phyloP scores from a whole-genome alignment of 495 filamentous ascomycete genomes.

The Platismatia glauca region DNA sequence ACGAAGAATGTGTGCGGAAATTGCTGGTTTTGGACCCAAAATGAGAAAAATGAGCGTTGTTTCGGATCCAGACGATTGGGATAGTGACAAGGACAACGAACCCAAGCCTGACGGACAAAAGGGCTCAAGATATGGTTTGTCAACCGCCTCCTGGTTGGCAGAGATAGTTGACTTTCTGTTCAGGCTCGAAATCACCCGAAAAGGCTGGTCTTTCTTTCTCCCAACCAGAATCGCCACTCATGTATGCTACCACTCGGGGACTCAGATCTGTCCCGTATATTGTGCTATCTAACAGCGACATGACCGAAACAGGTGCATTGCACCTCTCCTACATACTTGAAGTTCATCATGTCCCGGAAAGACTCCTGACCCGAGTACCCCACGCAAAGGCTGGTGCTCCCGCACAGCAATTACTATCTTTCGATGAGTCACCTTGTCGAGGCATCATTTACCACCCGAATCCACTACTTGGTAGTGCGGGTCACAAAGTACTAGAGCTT shows the following conservation, averaged over 20 bases:
- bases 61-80: conserved; percentile 7
- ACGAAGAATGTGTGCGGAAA: conserved; percentile 22
- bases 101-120: conserved; percentile 18
- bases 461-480: conserved; percentile 19
- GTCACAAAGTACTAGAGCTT: conserved; percentile 46
- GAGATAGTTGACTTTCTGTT: conserved; percentile 7
- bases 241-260: conserved; percentile 33
- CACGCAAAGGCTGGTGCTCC: conserved; percentile 26
- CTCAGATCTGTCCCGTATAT: conserved; percentile 41
- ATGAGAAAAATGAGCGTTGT: conserved; percentile 17
- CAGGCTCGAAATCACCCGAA: conserved; percentile 19
- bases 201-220: conserved; percentile 21
- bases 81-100: conserved; percentile 15
- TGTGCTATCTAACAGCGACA: conserved; percentile 30
- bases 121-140: conserved; percentile 24
- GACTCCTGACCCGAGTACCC: conserved; percentile 35
- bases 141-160: conserved; percentile 1
- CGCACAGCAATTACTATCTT: conserved; percentile 21
- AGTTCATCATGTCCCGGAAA: conserved; percentile 34
- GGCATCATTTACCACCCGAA: conserved; percentile 36
- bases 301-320: conserved; percentile 34
- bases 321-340: conserved; percentile 38
- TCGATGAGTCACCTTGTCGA: conserved; percentile 26
- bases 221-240: conserved; percentile 18
- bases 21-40: conserved; percentile 9